Evolutionary conservation across 208 protist species (phyloP).

Genomic region (Trypanosoma cruzi): DNA sequence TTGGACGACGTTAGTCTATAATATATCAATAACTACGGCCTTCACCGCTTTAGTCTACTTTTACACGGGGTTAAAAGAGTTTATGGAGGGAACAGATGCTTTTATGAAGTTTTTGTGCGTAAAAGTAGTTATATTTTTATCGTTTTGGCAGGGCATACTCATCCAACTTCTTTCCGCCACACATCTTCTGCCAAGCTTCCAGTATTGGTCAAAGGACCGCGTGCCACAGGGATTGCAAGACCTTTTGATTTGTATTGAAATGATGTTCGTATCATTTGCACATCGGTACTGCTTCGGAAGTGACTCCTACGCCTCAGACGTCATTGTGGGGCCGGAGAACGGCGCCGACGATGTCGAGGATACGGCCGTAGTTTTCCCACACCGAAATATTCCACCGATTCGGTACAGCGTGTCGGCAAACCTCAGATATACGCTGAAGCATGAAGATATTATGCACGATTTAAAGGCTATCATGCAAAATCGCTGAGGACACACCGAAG

Average conservation of each 20-base stretch:
- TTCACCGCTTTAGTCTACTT: conserved; percentile 93
- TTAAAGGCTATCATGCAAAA: conserved; percentile 78
- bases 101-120: conserved; percentile 93
- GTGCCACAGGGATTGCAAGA: conserved; percentile 79
- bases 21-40: conserved; percentile 93
- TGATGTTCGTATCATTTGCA: conserved; percentile 91
- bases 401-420: conserved; percentile 79
- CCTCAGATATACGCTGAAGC: conserved; percentile 81
- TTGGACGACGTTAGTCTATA: conserved; percentile 92
- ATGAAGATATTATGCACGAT: conserved; percentile 84
- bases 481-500: conserved; percentile 29
- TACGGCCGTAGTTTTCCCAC: conserved; percentile 19
- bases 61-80: conserved; percentile 84
- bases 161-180: conserved; percentile 81
- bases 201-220: conserved; percentile 77
- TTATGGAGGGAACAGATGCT: conserved; percentile 89
- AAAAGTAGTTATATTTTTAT: conserved; percentile 93
- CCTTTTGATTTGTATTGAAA: conserved; percentile 91
- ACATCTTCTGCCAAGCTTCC: conserved; percentile 63
- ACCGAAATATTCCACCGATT: conserved; percentile 60
- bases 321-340: conserved; percentile 14
- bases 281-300: conserved; percentile 92
- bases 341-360: neutral
- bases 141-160: conserved; percentile 92
- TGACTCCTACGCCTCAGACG: conserved; percentile 55